phyloP scores from a whole-genome alignment of 106 monocot species.

The Triglochin maritima region DNA sequence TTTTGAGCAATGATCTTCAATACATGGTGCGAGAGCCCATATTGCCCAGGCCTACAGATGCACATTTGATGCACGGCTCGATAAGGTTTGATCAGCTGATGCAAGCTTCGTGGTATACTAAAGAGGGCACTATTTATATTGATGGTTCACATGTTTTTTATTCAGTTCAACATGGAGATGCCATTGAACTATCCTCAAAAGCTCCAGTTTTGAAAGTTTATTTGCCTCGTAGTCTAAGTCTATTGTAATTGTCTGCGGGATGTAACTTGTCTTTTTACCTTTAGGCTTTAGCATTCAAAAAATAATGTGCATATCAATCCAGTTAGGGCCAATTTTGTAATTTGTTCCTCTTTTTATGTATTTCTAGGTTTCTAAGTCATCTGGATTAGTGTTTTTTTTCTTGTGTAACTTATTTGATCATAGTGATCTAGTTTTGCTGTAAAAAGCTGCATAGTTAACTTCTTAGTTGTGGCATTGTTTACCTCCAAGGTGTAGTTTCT shows the following conservation, averaged over 20 bases:
- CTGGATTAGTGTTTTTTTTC: too few species aligned
- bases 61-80: constrained; percentile 53
- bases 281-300: too few species aligned
- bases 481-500: too few species aligned
- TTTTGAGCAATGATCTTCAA: constrained; percentile 54
- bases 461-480: too few species aligned
- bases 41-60: constrained; percentile 19
- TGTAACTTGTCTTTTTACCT: too few species aligned
- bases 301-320: too few species aligned
- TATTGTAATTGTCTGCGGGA: background rate
- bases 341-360: too few species aligned
- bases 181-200: constrained; percentile 42
- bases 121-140: constrained; percentile 64
- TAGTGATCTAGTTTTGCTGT: too few species aligned
- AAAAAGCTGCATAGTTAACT: too few species aligned
- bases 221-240: constrained; percentile 32
- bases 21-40: constrained; percentile 95
- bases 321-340: too few species aligned
- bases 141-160: constrained; percentile 77
- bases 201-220: constrained; percentile 70
- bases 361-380: too few species aligned
- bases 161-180: constrained; percentile 62
- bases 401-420: too few species aligned
- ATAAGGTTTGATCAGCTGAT: constrained; percentile 39
- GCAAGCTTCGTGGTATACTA: constrained; percentile 44